Base-by-base conservation (phyloP, 371 early-diverging fungal genomes). In the Paraphysoderma sedebokerense region DNA sequence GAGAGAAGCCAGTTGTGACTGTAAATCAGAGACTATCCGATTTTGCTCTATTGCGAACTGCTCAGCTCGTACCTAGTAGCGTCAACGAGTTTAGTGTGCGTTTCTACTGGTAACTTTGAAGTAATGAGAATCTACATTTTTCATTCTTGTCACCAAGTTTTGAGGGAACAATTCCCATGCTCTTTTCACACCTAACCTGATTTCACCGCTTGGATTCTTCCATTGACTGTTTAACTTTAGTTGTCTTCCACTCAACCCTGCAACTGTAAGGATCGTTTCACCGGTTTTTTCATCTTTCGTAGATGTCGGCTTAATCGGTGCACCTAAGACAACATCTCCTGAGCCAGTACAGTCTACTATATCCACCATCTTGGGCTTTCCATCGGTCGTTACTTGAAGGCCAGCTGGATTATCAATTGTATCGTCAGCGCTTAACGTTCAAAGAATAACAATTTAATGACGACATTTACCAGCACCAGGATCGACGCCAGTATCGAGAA, bases 301-400 rank as follows among this genome's bases (percentile, higher is more conserved):
- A n/a, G n/a, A n/a, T n/a, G n/a, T 28, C n/a, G 1, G 9, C 20
- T 51, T 26, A 11, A 5, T 37, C 26, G 34, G 2, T 2, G 27
- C 9, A 7, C 28, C 26, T 26, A 3, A 8, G 30, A 15, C n/a
- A 15, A 26, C 2, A 13, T 24, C 51, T 65, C 67, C 71, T 39
- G 72, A 70, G 32, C 92, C 91, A 9, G 92, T 87, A 67, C 92
- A 91, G 66, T 92, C 96, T 35, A 95, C 77, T 48, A 85, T 74
- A 60, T 92, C 89, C 32, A 90, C 65, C 30, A 92, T 65, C 63
- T 95, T 92, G 45, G 81, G 86, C 54, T 76, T 76, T 38, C 90
- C 91, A 46, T 88, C 85, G 8, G 82, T 78, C 5, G 92, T 91
- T 9, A 74, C 64, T 65, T 77, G 56, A 42, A 61, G 36, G 15